Evolutionary conservation across 2,329 filamentous ascomycete species (phyloP), one percentile per base, ranked within the genome.

Genomic region (Calonectria ilicicola): DNA sequence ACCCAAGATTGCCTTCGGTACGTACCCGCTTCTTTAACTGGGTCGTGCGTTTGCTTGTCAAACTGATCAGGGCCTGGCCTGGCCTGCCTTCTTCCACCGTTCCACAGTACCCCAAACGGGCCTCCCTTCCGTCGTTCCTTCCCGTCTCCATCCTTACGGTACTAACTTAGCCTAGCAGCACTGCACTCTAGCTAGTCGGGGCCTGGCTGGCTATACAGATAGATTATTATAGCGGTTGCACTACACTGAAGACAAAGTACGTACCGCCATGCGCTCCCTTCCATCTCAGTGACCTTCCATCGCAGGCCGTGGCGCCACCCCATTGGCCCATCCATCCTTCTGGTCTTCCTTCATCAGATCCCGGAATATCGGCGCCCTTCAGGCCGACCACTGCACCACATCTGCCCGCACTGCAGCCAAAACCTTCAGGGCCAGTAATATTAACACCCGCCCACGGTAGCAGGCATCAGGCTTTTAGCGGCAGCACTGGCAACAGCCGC

Each of bases 401-500:
- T 10, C 47, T 40, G 32, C 46, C 47, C 46, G n/a, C n/a, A 29
- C 63, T 51, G 46, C 46, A 49, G 32, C 64, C 32, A 29, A 42
- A 65, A 56, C 21, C 64, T 42, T 53, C 47, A 51, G 46, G 38
- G 47, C 47, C 64, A 56, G 46, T 53, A 72, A 67, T 38, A 21
- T 40, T 60, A 42, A 65, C 67, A 69, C 65, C 66, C 56, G 51
- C 58, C 56, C 47, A 44, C 65, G 32, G 51, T 46, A 53, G 42
- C 47, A 42, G 42, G 23, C 42, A 62, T 42, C 49, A 62, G 69
- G 69, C 74, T 75, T 69, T 72, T 74, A 78, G 75, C 66, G 75
- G 74, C 75, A 60, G 74, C 70, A 74, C 42, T 66, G 72, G 67
- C 72, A 69, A 51, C 73, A 76, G 73, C 76, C 76, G 73, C 76